Evolutionary conservation across 2,329 filamentous ascomycete genomes (phyloP), one percentile per base, ranked within the genome.

Genomic region (Hymenoscyphus occultus): DNA sequence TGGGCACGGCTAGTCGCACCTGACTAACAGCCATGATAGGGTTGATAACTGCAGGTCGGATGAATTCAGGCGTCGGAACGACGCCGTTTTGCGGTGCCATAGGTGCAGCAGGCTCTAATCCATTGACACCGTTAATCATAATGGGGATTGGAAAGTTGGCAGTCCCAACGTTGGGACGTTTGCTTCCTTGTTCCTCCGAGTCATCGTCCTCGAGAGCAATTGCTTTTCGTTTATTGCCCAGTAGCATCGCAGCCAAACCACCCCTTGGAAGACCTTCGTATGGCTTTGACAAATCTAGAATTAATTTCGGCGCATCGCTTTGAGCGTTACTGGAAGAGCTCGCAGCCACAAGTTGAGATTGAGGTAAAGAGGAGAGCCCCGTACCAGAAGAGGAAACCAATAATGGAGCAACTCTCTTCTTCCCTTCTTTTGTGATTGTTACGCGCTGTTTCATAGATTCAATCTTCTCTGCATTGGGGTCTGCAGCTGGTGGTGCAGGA

Each of bases 351-450:
- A 98, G 82, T 73, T 96, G 91, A 28, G 93, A 90, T 74, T 96
- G 92, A 0, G 94, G 94, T 13, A 97, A 80, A 16, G 93, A 96
- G 0, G 93, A 96, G 73, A 93, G 89, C 12, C 91, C 92, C 0
- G 90, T 91, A 2, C 91, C 92, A 9, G 93, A 94, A 0, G 92
- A 93, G 0, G 94, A 96, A 6, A 99, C 92, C 13, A 99, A 83
- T 69, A 99, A 82, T 1, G 95, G 95, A 3, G 93, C 91, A 63
- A 99, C 94, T 63, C 95, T 86, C 80, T 99, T 99, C 79, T 95
- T 98, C 39, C 95, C 95, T 70, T 99, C 94, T 76, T 97, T 98
- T 0, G 92, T 96, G 66, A 97, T 89, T 0, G 94, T 97, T 3
- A 98, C 93, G 61, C 95, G 86, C 68, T 94, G 92, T 78, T 98